Percentiles rank a stretch among this genome's conserved stretches.
Conservation (phyloP, 768 basidiomycete species). For the Pulveroboletus sp. region DNA sequence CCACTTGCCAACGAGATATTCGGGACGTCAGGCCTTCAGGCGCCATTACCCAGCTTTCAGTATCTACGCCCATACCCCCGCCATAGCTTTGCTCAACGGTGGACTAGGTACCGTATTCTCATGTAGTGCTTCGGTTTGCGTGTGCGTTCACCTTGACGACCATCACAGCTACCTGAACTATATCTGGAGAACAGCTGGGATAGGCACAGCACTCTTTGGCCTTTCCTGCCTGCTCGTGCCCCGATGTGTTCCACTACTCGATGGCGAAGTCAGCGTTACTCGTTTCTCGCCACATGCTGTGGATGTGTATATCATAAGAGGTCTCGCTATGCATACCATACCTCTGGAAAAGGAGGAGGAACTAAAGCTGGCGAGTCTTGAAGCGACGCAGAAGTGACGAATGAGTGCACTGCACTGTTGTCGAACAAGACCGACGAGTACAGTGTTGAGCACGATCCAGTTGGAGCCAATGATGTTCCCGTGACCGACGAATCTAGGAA, state of each 20-base stretch:
- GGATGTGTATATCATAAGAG: constrained; percentile 52
- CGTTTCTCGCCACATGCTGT: constrained; percentile 52
- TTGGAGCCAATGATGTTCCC: constrained; percentile 20
- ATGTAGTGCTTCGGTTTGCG: constrained; percentile 37
- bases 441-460: constrained; percentile 5
- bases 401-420: constrained; percentile 31
- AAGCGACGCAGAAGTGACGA: constrained; percentile 18
- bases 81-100: constrained; percentile 54
- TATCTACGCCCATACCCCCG: constrained; percentile 48
- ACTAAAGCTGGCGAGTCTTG: not conserved
- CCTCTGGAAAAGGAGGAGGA: constrained; percentile 9
- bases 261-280: constrained; percentile 42
- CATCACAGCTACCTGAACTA: constrained; percentile 50
- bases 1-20: constrained; percentile 55
- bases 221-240: constrained; percentile 73
- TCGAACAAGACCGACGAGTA: constrained; percentile 18
- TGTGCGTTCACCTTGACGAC: not conserved
- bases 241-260: constrained; percentile 47
- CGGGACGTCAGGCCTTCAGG: constrained; percentile 32
- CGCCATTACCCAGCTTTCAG: constrained; percentile 33
- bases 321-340: constrained; percentile 36
- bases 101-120: constrained; percentile 70
- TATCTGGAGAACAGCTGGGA: constrained; percentile 61
- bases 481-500: constrained; percentile 23
- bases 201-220: constrained; percentile 69